phyloP scores from a whole-genome alignment of 1,139 yeast species.

The Pichia sp. region DNA sequence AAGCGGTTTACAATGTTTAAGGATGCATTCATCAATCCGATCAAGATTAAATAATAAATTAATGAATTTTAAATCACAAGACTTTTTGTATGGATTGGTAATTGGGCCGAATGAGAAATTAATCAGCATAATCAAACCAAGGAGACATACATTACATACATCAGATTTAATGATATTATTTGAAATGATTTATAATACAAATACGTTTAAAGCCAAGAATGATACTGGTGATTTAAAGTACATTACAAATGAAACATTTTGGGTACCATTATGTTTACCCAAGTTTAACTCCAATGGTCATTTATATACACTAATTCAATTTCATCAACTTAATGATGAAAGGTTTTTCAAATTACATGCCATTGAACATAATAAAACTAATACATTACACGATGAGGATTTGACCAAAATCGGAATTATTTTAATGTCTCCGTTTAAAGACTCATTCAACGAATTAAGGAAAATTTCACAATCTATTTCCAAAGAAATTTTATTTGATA shows the following conservation, averaged over 20 bases:
- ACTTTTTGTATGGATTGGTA: conserved; percentile 56
- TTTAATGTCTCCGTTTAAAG: conserved; percentile 75
- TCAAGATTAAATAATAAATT: conserved; percentile 39
- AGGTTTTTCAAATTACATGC: conserved; percentile 25
- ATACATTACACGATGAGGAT: conserved; percentile 9
- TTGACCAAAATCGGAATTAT: conserved; percentile 49
- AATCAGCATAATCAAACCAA: conserved; percentile 57
- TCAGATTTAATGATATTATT: conserved; percentile 60
- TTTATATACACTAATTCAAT: conserved; percentile 69
- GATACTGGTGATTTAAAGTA: conserved; percentile 17
- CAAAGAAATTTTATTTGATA: conserved; percentile 32
- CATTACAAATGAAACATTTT: conserved; percentile 56
- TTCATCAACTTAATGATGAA: conserved; percentile 36
- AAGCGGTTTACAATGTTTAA: conserved; percentile 56
- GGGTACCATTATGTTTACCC: conserved; percentile 93
- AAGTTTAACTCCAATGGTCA: conserved; percentile 86
- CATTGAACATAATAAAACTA: conserved; percentile 4
- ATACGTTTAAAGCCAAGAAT: conserved; percentile 34
- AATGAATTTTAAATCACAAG: conserved; percentile 34
- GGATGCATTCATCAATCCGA: conserved; percentile 42
- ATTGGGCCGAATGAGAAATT: conserved; percentile 50
- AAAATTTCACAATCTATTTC: conserved; percentile 50
- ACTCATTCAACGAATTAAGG: conserved; percentile 71
- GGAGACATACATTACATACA: conserved; percentile 60
- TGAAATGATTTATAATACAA: conserved; percentile 52